A percentile compares a stretch with the other conserved stretches of the same genome.
These are phyloP conservation scores for Flammula alnicola DNA, from an alignment of 1,284 basidiomycete species.

Conservation along the genomic window DNA sequence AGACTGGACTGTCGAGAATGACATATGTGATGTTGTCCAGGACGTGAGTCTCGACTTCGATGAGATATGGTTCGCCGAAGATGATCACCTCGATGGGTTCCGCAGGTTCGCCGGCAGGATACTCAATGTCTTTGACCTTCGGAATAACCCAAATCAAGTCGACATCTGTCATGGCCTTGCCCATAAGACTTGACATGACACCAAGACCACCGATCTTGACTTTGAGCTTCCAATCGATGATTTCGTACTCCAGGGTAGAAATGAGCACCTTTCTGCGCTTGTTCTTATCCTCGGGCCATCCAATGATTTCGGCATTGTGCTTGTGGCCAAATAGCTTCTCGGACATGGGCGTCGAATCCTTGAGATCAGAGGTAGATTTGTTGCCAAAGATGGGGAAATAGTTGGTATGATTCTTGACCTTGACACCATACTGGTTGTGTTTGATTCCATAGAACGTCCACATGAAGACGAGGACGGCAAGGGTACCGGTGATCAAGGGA, in stretches of 20 bases:
- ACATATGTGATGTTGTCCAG: conserved; percentile 94
- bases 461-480: conserved; percentile 88
- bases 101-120: conserved; percentile 86
- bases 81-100: conserved; percentile 95
- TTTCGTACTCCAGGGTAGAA: conserved; percentile 91
- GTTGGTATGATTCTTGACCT: conserved; percentile 69
- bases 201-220: conserved; percentile 96
- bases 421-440: conserved; percentile 89
- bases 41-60: conserved; percentile 91
- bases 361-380: conserved; percentile 68
- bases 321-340: conserved; percentile 73
- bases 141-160: conserved; percentile 92
- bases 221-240: conserved; percentile 95
- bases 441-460: conserved; percentile 95
- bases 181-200: conserved; percentile 96
- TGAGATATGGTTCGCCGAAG: conserved; percentile 92
- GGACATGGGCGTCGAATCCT: conserved; percentile 55
- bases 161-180: conserved; percentile 95
- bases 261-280: conserved; percentile 91
- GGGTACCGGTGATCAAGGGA: conserved; percentile 81
- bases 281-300: conserved; percentile 90
- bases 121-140: conserved; percentile 92
- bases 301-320: conserved; percentile 70
- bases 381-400: conserved; percentile 82
- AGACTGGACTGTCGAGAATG: conserved; percentile 91